phyloP scores from a whole-genome alignment of 2,329 filamentous ascomycete genomes.

The Helotiales sp. region DNA sequence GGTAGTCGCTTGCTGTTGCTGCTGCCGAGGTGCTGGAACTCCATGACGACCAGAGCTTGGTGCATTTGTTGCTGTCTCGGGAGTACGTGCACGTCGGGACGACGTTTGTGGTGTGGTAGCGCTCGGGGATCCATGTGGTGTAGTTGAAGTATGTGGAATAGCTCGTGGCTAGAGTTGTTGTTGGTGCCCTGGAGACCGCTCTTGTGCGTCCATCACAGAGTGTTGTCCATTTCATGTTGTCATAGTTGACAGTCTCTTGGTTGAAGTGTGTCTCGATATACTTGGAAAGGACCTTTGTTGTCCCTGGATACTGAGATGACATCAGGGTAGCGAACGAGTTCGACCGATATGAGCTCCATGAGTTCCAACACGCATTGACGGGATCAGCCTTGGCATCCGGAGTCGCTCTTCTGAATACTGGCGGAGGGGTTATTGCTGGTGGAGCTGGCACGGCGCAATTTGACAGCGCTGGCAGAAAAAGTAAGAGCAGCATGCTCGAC shows the following conservation, averaged over 20 bases:
- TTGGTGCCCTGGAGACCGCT: background rate
- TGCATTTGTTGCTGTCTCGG: background rate
- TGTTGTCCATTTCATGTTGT: background rate
- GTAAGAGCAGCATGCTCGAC: background rate
- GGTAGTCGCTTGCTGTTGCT: background rate
- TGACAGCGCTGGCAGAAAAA: background rate
- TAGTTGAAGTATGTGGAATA: constrained; percentile 1
- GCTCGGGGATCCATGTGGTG: background rate
- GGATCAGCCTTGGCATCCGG: background rate
- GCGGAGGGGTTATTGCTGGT: background rate
- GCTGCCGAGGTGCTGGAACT: background rate
- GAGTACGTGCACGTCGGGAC: constrained; percentile 2
- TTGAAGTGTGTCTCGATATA: background rate
- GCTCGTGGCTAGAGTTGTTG: background rate
- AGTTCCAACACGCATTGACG: background rate
- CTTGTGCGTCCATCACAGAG: constrained; percentile 1
- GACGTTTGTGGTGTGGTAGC: background rate
- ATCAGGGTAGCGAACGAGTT: background rate
- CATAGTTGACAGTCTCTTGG: background rate
- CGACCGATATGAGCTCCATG: background rate
- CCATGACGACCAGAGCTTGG: constrained; percentile 1
- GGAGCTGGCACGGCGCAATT: background rate
- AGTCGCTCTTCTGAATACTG: background rate
- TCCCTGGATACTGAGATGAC: background rate
- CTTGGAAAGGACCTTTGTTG: background rate